Conservation (phyloP, 345 rosid species). For the Murraya koenigii region DNA sequence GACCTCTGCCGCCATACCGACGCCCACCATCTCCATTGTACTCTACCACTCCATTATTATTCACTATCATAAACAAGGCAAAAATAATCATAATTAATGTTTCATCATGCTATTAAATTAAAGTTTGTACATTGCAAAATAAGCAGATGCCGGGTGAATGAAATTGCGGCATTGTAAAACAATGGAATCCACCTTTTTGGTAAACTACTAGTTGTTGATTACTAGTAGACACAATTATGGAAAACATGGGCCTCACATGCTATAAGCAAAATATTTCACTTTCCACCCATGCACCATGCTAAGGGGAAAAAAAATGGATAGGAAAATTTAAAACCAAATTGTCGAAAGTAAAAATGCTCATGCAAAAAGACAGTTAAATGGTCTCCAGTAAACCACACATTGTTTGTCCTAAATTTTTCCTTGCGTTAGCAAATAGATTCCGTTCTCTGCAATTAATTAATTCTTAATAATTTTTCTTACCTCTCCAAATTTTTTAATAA, state of each 20-base stretch:
- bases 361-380: neutral
- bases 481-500: neutral
- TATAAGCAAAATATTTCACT: neutral
- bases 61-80: slow-evolving; percentile 2
- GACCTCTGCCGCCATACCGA: slow-evolving; percentile 21
- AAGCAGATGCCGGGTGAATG: neutral
- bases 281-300: neutral
- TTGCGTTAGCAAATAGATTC: neutral
- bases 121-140: neutral
- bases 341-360: neutral
- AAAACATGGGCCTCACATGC: neutral
- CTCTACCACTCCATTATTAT: slow-evolving; percentile 25
- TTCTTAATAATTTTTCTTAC: neutral
- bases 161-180: neutral
- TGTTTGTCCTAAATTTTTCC: neutral
- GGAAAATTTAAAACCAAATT: neutral
- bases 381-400: neutral
- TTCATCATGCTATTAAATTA: neutral
- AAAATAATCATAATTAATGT: neutral
- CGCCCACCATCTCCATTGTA: slow-evolving; percentile 25
- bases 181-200: neutral
- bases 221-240: neutral
- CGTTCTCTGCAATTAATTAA: neutral
- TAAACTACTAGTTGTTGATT: neutral
- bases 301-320: neutral